Evolutionary conservation across 208 protist genomes (phyloP), one percentile per base, ranked within the genome.

Genomic region (Paratrypanosoma confusum): DNA sequence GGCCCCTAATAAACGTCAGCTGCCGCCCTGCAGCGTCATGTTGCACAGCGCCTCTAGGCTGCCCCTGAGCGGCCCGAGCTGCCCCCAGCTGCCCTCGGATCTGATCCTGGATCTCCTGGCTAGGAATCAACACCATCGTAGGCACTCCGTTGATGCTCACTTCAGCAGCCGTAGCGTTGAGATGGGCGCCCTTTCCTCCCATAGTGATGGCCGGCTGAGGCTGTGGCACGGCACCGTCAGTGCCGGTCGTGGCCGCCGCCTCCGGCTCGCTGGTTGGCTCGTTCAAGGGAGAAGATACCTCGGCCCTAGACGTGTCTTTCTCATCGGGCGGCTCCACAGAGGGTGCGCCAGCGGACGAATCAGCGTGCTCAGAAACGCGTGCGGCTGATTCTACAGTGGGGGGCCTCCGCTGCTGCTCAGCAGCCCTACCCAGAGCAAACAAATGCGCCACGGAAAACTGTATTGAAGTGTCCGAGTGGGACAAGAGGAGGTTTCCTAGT

Each of bases 71-170:
- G 28, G 13, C 8, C 28, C 13, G 28, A 5, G 29, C 27, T 10
- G 35, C 13, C 25, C 29, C 49, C 50, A 81, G 58, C 22, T 48
- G 47, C 10, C 56, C 42, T 2, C 55, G 63, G 17, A 90, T 48
- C 32, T 64, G 44, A 13, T 40, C 17, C 47, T 84, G 65, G 45
- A 77, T 32, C 13, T 77, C 78, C 0, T 25, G 22, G 16, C 22
- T 48, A 3, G 72, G 82, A 20, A 88, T 50, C 1, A 88, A 32
- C 22, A 88, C 72, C 35, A 86, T 48, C 21, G 67, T 58, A 18
- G 36, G 55, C 36, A 62, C 33, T 10, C 78, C 82, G 35, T 91
- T 64, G 18, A 87, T 57, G 16, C 47, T 26, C 1, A 81, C 48
- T 42, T 83, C 61, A n/a, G n/a, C n/a, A n/a, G n/a, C 39, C 49